Evolutionary conservation across 805 yeast species (phyloP), one percentile per base, ranked within the genome.

Genomic region (Pichia phayaonensis): DNA sequence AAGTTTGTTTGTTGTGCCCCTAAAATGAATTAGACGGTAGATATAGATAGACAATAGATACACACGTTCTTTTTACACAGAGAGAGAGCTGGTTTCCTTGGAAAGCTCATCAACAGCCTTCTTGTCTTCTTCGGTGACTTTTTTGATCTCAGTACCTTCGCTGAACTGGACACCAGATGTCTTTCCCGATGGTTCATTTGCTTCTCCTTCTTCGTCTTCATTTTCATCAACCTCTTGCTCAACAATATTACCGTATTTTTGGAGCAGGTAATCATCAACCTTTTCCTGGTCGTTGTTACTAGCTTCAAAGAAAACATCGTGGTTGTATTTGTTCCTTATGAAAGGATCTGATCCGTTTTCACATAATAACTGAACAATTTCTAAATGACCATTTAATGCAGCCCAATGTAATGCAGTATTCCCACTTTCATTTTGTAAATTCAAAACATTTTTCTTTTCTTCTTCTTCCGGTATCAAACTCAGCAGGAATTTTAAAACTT

Each of bases 331-430:
- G 69, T 94, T 94, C 66, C 83, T 85, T 38, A 78, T 61, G 59
- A 86, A 86, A 8, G 95, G 90, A 64, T 92, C 96, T 1, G 90
- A 95, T 6, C 77, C 76, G 58, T 79, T 86, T 21, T 86, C 92
- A 65, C 92, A 83, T 42, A 94, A 70, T 13, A 79, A 59, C 63
- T 84, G 69, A 21, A 88, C 92, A 10, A 84, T 71, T 3, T 77
- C 82, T 51, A 88, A 66, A 59, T 90, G 90, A 1, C 97, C 98
- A 60, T 87, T 90, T 56, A 81, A 77, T 0, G 95, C 77, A 0
- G 98, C 97, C 99, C 99, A 94, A 65, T 94, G 98, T 56, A 94
- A 73, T 1, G 98, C 86, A 0, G 99, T 90, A 65, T 94, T 94
- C 2, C 98, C 99, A 21, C 85, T 80, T 46, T 80, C 85, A 63